Evolutionary conservation across 164 flowering plant species (phyloP).

Genomic region (Tinospora cordifolia): DNA sequence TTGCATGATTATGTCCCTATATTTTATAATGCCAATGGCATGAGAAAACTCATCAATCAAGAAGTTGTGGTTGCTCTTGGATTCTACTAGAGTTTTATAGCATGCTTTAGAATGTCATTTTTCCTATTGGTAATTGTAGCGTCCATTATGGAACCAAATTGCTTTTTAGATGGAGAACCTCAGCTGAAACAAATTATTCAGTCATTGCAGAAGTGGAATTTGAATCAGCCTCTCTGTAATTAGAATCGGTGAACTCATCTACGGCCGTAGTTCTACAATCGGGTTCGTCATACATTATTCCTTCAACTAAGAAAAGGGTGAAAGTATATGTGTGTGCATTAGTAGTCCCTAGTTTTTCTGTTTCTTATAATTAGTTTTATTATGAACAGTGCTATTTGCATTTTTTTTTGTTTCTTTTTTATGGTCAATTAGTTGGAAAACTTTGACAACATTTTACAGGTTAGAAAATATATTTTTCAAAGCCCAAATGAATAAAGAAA

Average conservation of each 20-base stretch:
- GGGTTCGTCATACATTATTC: no score
- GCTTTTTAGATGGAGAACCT: constrained; percentile 15
- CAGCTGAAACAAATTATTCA: constrained; percentile 24
- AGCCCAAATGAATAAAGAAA: not conserved
- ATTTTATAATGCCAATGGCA: constrained; percentile 25
- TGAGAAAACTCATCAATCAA: constrained; percentile 23
- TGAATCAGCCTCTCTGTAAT: constrained; percentile 1
- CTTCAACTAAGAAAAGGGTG: no score
- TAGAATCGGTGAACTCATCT: constrained; percentile 29
- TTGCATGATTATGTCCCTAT: constrained; percentile 34
- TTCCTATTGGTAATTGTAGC: constrained; percentile 28
- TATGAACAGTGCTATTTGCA: no score
- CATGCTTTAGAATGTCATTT: constrained; percentile 35
- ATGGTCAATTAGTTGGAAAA: no score
- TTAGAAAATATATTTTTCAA: not conserved
- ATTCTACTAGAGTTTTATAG: constrained; percentile 25
- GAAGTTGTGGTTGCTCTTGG: constrained; percentile 29
- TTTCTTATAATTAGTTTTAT: no score
- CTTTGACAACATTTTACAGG: no score
- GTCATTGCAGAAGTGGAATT: constrained; percentile 4
- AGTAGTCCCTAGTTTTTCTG: no score
- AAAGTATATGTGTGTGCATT: no score
- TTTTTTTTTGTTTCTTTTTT: no score
- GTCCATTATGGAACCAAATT: constrained; percentile 27
- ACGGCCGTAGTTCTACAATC: constrained; percentile 8